These are phyloP conservation scores for Conringia planisiliqua DNA, from an alignment of 345 rosid species.

Conservation along the genomic window DNA sequence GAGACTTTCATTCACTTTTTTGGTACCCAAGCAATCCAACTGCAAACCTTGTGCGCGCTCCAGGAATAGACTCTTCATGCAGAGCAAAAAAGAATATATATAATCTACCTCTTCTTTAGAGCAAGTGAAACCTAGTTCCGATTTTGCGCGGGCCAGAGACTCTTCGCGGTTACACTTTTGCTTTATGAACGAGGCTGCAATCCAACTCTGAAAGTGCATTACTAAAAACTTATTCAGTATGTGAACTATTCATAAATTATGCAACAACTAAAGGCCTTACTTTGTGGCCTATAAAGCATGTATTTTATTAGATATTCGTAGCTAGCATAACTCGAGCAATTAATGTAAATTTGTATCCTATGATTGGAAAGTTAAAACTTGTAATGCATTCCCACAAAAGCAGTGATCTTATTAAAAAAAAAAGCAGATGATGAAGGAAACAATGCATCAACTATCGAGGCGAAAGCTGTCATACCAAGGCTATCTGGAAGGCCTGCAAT, in stretches of 20 bases:
- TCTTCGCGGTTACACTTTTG: constrained; percentile 56
- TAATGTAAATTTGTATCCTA: background rate
- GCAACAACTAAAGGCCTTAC: constrained; percentile 10
- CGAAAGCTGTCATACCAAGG: constrained; percentile 57
- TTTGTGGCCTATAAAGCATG: constrained; percentile 5
- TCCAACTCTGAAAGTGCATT: constrained; percentile 68
- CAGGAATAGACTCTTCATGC: constrained; percentile 60
- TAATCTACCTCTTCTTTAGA: constrained; percentile 58
- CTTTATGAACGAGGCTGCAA: constrained; percentile 66
- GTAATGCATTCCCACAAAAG: constrained; percentile 3
- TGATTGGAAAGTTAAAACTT: background rate
- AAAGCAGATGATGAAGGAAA: constrained; percentile 5
- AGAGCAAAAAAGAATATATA: constrained; percentile 50
- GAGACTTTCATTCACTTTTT: constrained; percentile 30
- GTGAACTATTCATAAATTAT: constrained; percentile 7
- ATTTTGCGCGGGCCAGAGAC: constrained; percentile 64
- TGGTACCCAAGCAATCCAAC: constrained; percentile 25
- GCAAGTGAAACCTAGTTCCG: constrained; percentile 61
- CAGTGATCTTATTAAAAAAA: background rate
- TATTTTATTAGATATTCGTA: constrained; percentile 3
- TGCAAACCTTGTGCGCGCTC: constrained; percentile 26
- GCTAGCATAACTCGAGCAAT: constrained; percentile 3
- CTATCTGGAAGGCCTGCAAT: constrained; percentile 82
- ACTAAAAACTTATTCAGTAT: constrained; percentile 4
- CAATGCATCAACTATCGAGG: constrained; percentile 14